Conservation (phyloP, 1,284 basidiomycete genomes). For the Moesziomyces parantarcticus region DNA sequence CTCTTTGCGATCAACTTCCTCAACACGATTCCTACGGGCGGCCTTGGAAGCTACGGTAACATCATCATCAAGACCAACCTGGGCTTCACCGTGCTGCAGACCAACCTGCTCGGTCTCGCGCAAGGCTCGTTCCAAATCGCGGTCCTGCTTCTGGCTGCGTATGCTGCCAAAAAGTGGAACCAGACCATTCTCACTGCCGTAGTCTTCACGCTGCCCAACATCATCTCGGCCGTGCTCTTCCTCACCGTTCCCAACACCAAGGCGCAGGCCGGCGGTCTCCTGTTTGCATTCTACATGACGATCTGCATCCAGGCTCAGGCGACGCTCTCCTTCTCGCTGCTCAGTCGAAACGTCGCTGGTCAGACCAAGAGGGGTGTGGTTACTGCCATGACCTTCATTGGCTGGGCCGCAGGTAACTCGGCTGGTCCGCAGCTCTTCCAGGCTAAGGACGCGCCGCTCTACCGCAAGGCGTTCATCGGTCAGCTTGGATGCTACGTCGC, state of each 20-base stretch:
- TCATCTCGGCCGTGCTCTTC: conserved; percentile 60
- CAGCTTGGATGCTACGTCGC: conserved; percentile 72
- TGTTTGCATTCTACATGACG: conserved; percentile 42
- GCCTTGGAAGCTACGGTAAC: conserved; percentile 70
- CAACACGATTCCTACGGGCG: conserved; percentile 73
- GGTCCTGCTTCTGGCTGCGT: conserved; percentile 39
- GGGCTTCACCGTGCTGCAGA: conserved; percentile 58
- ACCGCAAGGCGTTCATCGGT: conserved; percentile 71
- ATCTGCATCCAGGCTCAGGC: conserved; percentile 46
- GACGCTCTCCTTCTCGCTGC: conserved; percentile 50
- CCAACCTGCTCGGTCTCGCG: conserved; percentile 59
- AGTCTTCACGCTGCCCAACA: conserved; percentile 52
- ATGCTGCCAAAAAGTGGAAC: conserved; percentile 33
- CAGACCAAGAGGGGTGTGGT: conserved; percentile 50
- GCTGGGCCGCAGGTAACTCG: conserved; percentile 55
- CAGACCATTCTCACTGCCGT: conserved; percentile 62
- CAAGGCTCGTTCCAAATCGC: conserved; percentile 52
- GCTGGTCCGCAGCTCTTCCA: conserved; percentile 59
- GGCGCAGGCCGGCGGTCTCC: conserved; percentile 35
- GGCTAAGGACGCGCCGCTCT: conserved; percentile 46
- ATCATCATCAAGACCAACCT: conserved; percentile 68
- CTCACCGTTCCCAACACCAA: conserved; percentile 41
- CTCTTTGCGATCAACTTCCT: conserved; percentile 70
- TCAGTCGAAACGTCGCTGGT: conserved; percentile 71
- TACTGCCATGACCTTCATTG: conserved; percentile 50